A percentile compares a stretch with the other conserved stretches of the same genome.
Conservation (phyloP, 2,329 filamentous ascomycete species). For the Cryphonectria naterciae region DNA sequence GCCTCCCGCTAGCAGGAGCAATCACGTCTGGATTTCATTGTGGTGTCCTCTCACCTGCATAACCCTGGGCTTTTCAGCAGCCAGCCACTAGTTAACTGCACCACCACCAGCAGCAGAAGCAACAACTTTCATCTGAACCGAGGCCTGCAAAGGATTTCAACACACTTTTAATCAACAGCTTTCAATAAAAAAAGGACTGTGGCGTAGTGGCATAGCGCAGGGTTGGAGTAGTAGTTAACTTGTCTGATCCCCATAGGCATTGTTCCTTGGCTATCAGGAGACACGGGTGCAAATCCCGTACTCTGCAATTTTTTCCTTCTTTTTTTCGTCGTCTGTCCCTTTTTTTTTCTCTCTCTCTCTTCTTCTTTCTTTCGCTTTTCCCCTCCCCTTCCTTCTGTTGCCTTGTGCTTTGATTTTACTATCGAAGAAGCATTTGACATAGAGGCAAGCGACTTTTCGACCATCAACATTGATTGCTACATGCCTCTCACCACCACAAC, state of each 20-base stretch:
- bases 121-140: neutral
- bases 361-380: neutral
- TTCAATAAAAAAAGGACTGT: neutral
- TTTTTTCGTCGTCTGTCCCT: neutral
- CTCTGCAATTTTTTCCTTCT: slow-evolving; percentile 29
- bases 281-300: slow-evolving; percentile 35
- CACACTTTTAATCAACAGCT: neutral
- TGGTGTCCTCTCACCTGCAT: neutral
- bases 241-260: slow-evolving; percentile 26
- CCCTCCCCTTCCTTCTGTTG: neutral
- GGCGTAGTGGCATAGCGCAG: slow-evolving; percentile 7
- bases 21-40: neutral
- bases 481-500: neutral
- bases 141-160: neutral
- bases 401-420: neutral
- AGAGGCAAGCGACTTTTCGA: neutral
- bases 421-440: neutral
- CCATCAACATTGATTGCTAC: neutral
- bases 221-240: slow-evolving; percentile 30
- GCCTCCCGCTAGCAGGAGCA: neutral
- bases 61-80: neutral
- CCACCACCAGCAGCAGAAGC: neutral
- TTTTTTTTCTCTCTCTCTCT: neutral
- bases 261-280: slow-evolving; percentile 20
- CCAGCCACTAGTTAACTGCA: neutral